Base-by-base conservation (phyloP, 2,329 filamentous ascomycete genomes). In the Clarireedia homoeocarpa region DNA sequence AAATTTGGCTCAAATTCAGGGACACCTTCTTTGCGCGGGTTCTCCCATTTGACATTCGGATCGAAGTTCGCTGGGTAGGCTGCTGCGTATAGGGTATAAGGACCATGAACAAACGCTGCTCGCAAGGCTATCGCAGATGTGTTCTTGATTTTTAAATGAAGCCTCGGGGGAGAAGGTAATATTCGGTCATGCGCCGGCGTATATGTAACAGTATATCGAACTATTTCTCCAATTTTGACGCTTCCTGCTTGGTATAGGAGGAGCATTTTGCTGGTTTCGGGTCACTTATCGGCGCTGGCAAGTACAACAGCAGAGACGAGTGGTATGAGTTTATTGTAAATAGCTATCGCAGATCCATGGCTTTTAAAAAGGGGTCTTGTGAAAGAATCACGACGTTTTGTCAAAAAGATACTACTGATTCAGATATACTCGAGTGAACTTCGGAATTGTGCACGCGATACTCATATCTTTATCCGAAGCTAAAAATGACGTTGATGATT, bases 1-100 rank as follows among this genome's bases (percentile, higher is more conserved):
- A 99, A 80, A 76, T 96, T 92, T 48, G 94, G 92, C 73, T 99
- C 94, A 67, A 94, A 99, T 65, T 95, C 88, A 15, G 94, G 94
- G 1, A 86, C 80, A 48, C 89, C 89, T 73, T 91, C 85, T 52
- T 78, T 77, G 52, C 84, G 80, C 1, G 86, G 80, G 51, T 85
- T 78, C 57, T 85, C 81, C 64, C 88, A 85, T 69, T 89, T 91
- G 62, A 79, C 76, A 72, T 96, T 91, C 2, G 92, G 90, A 66
- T 91, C 81, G 74, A 94, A 97, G 48, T 79, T 82, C 15, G 88
- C 79, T 0, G 92, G 90, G 66, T 95, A 95, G 24, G 91, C 88
- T 51, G 91, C 85, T 49, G 91, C 86, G 66, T 90, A 91, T 39
- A 97, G 80, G 0, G 86, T 95, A 70, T 99, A 99, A 1, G 94